Conservation (phyloP, 768 basidiomycete species). For the Collybiopsis luxurians region DNA sequence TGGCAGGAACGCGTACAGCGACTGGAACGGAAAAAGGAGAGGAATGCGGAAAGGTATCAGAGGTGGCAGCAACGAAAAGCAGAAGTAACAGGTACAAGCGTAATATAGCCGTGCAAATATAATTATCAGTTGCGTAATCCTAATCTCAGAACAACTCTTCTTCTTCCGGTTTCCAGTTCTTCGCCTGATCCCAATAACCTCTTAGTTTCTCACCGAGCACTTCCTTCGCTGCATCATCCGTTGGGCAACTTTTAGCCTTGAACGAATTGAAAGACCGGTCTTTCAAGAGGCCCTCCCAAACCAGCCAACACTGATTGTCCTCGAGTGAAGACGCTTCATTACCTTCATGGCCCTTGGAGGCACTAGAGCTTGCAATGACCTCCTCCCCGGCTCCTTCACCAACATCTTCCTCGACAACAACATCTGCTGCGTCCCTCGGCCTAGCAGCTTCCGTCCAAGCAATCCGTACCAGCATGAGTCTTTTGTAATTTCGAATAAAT, state of each 20-base stretch:
- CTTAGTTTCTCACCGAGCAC: slow-evolving; percentile 79
- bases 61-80: background rate
- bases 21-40: background rate
- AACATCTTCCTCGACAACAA: slow-evolving; percentile 57
- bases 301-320: slow-evolving; percentile 83
- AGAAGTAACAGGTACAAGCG: background rate
- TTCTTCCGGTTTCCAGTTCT: slow-evolving; percentile 85
- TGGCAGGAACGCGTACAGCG: background rate
- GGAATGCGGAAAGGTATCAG: background rate
- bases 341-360: slow-evolving; percentile 25
- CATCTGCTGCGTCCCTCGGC: slow-evolving; percentile 70
- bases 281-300: slow-evolving; percentile 91
- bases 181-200: slow-evolving; percentile 94
- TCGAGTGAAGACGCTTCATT: slow-evolving; percentile 56
- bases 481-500: slow-evolving; percentile 83
- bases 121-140: too few relatives aligned
- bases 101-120: too few relatives aligned
- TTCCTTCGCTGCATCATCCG: slow-evolving; percentile 84
- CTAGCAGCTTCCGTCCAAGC: slow-evolving; percentile 93
- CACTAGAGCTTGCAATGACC: slow-evolving; percentile 18
- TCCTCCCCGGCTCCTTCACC: slow-evolving; percentile 33
- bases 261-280: slow-evolving; percentile 81
- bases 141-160: slow-evolving; percentile 58
- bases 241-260: slow-evolving; percentile 78
- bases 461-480: slow-evolving; percentile 83